Base-by-base conservation (phyloP, 2,329 filamentous ascomycete genomes). In the Epichloe brachyelytri region DNA sequence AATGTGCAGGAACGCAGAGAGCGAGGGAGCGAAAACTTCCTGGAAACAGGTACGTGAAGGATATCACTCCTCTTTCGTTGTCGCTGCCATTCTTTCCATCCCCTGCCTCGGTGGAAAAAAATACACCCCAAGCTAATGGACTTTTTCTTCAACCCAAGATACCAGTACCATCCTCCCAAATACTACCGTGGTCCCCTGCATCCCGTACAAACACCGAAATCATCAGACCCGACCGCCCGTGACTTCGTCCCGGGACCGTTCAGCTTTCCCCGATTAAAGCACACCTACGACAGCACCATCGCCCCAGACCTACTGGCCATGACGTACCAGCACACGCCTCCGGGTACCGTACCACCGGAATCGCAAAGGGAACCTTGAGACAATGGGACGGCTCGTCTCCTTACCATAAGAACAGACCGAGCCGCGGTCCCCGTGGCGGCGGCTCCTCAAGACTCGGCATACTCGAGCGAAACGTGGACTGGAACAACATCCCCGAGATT, bases 161-260 rank as follows among this genome's bases (percentile, higher is more conserved):
- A 97, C 72, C 87, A 95, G 70, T 97, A 86, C 69, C 88, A 90
- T 57, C 85, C 91, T 48, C 93, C 93, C 56, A 93, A 91, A 72
- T 98, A 90, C 77, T 83, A 95, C 68, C 87, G 91, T 62, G 93
- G 93, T 51, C 90, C 90, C 56, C 77, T 97, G 22, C 90, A 97
- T 66, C 93, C 93, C 48, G 82, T 96, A 62, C 88, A 95, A 71
- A 86, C 88, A 53, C 91, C 88, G n/a, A 78, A 82, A 39, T 79
- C 83, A 48, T 93, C 90, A 55, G 87, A 96, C 62, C 90, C 90
- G 1, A 79, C 85, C 30, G 95, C 93, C 53, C 85, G 93, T 64
- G 77, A 88, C 63, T 98, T 93, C 67, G 76, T 86, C 26, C 90
- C 93, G 0, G 93, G 93, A 0, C 93, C 93, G 2, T 98, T 97